phyloP scores from a whole-genome alignment of 495 filamentous ascomycete species.

The Talaromyces stipitatus region DNA sequence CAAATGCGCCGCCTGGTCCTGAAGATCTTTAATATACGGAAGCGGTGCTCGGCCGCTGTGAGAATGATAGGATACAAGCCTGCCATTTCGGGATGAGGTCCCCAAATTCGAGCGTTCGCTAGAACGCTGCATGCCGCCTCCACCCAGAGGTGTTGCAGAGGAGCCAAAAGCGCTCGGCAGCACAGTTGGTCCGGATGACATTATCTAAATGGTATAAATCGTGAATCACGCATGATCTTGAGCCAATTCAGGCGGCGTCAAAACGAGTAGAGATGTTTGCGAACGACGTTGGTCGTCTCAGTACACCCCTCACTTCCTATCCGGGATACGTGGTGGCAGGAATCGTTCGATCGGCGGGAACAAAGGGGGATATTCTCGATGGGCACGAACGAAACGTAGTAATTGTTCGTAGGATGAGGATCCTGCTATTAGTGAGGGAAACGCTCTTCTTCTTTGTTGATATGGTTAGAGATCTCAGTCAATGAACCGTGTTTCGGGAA shows the following conservation, averaged over 20 bases:
- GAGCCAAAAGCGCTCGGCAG: slow-evolving; percentile 32
- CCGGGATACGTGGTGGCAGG: not conserved
- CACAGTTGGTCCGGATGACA: slow-evolving; percentile 38
- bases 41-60: slow-evolving; percentile 29
- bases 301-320: slow-evolving; percentile 5
- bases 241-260: not conserved
- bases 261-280: not conserved
- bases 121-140: slow-evolving; percentile 22
- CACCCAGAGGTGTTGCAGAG: slow-evolving; percentile 25
- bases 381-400: not conserved
- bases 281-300: not conserved
- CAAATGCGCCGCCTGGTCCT: slow-evolving; percentile 36
- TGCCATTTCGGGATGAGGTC: slow-evolving; percentile 19
- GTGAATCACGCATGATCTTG: not conserved
- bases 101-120: slow-evolving; percentile 17
- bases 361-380: not conserved
- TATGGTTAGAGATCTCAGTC: not conserved
- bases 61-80: slow-evolving; percentile 2
- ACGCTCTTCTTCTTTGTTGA: not conserved
- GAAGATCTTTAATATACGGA: slow-evolving; percentile 70
- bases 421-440: too few relatives aligned
- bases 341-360: not conserved
- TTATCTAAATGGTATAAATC: slow-evolving; percentile 17
- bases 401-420: too few relatives aligned
- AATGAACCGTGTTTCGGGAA: not conserved